These are phyloP conservation scores for Coelastrella sp. DNA, from an alignment of 139 green algal genomes.

Conservation along the genomic window DNA sequence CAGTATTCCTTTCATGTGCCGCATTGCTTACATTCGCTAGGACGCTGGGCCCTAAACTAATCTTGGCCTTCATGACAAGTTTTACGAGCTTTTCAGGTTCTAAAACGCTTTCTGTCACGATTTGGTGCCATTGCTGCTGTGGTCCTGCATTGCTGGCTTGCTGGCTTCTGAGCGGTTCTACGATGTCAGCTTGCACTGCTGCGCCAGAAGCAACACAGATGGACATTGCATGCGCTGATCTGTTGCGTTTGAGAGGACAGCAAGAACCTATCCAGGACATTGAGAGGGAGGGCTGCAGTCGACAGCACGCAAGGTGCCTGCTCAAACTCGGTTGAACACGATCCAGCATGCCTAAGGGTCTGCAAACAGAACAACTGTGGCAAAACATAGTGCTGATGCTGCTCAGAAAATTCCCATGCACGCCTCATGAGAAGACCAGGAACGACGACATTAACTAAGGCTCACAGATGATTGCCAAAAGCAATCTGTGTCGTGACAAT, in stretches of 20 bases:
- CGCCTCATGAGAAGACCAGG: no score
- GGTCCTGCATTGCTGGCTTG: neutral
- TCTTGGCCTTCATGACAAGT: conserved; percentile 12
- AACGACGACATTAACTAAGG: no score
- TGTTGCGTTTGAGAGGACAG: neutral
- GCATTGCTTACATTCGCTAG: neutral
- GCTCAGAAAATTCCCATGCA: no score
- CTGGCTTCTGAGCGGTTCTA: neutral
- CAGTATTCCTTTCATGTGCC: neutral
- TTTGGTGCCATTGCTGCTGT: conserved; percentile 19
- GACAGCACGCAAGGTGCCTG: neutral
- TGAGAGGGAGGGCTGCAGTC: neutral
- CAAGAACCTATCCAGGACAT: neutral
- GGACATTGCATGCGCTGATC: neutral
- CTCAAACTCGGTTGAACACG: neutral
- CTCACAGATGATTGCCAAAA: no score
- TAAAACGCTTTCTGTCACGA: neutral
- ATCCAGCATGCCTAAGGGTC: no score
- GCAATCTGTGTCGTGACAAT: no score
- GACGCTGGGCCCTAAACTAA: neutral
- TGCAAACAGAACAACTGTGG: no score
- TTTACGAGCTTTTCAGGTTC: conserved; percentile 8
- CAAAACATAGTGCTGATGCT: no score
- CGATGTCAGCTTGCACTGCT: neutral
- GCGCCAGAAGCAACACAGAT: neutral